A percentile compares a stretch with the other conserved stretches of the same genome.
These are phyloP conservation scores for Setomelanomma holmii DNA, from an alignment of 2,329 filamentous ascomycete genomes.

Conservation along the genomic window DNA sequence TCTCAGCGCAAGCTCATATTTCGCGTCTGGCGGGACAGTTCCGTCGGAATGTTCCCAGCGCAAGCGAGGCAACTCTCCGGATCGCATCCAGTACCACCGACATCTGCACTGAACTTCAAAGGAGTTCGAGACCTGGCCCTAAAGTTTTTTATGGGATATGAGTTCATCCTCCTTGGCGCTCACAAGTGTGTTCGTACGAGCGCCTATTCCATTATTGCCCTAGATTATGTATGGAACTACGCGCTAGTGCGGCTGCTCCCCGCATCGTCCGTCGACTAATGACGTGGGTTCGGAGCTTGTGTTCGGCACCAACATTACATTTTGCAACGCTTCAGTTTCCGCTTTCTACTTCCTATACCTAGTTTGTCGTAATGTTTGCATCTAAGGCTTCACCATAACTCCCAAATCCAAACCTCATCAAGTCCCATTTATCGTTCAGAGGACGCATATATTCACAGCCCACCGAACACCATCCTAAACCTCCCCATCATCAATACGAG, in stretches of 20 bases:
- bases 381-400: neutral
- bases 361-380: neutral
- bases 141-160: neutral
- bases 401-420: no score
- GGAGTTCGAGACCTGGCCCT: no score
- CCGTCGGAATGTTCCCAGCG: neutral
- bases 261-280: conserved; percentile 10
- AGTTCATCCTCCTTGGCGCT: neutral
- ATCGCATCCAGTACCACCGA: neutral
- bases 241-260: conserved; percentile 15
- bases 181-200: neutral
- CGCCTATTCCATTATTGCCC: neutral
- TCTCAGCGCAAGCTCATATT: no score
- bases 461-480: neutral
- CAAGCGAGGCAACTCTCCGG: neutral
- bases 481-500: neutral
- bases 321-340: neutral
- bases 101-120: no score
- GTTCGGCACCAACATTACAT: conserved; percentile 8
- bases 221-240: neutral
- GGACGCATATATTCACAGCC: no score
- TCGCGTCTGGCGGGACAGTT: neutral
- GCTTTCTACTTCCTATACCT: neutral
- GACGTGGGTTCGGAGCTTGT: conserved; percentile 14
- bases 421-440: no score